Conservation (phyloP, 805 yeast species). For the Diddensiella santjacobensis region DNA sequence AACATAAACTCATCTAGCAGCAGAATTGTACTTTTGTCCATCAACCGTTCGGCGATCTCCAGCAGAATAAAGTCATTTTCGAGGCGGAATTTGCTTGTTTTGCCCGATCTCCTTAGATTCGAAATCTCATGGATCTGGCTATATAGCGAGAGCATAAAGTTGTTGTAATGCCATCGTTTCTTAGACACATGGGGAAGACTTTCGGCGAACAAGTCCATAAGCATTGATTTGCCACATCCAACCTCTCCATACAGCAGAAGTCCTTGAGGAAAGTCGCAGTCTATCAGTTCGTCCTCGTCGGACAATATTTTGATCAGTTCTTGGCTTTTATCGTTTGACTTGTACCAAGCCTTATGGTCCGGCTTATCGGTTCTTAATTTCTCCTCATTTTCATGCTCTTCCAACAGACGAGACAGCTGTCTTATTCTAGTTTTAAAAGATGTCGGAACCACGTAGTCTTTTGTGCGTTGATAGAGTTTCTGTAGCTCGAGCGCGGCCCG, state of each 20-base stretch:
- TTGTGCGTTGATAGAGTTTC: constrained; percentile 52
- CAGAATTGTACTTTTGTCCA: constrained; percentile 52
- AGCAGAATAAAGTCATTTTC: constrained; percentile 53
- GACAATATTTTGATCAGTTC: constrained; percentile 49
- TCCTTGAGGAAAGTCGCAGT: constrained; percentile 61
- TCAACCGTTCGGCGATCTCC: constrained; percentile 64
- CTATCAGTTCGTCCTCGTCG: constrained; percentile 57
- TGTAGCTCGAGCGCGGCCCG: constrained; percentile 61
- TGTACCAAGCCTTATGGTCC: constrained; percentile 21
- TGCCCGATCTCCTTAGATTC: constrained; percentile 40
- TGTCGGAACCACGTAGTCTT: constrained; percentile 56
- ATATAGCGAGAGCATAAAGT: constrained; percentile 65
- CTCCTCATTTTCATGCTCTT: constrained; percentile 34
- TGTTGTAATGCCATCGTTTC: constrained; percentile 67
- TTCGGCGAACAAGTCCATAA: constrained; percentile 67
- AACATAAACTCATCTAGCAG: constrained; percentile 72
- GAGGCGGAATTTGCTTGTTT: constrained; percentile 20
- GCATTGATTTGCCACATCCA: constrained; percentile 72
- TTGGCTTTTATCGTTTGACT: constrained; percentile 18
- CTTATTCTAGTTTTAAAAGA: constrained; percentile 45
- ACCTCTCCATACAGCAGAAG: constrained; percentile 45
- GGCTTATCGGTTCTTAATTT: constrained; percentile 5
- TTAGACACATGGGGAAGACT: constrained; percentile 61
- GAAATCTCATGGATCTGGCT: constrained; percentile 56
- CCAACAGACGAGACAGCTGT: constrained; percentile 26